These are phyloP conservation scores for Solanum tarapatanum DNA, from an alignment of 257 asterid species.

Conservation along the genomic window DNA sequence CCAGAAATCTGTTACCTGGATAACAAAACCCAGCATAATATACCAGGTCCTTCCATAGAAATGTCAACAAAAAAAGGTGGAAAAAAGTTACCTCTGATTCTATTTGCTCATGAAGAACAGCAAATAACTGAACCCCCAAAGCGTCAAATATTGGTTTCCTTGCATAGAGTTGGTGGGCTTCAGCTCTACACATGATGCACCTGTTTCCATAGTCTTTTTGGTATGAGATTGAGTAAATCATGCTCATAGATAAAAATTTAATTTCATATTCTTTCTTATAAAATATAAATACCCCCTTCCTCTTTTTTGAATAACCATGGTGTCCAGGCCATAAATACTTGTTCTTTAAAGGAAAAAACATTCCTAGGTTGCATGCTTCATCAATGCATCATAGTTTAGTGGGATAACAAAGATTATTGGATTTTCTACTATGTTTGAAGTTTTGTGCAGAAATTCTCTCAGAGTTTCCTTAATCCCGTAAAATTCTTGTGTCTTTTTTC, in stretches of 20 bases:
- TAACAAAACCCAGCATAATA: not conserved
- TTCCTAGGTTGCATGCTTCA: not conserved
- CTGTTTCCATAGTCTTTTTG: constrained; percentile 7
- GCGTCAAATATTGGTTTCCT: constrained; percentile 75
- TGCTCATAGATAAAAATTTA: not conserved
- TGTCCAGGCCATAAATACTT: not conserved
- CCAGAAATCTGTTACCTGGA: constrained; percentile 80
- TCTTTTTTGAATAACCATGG: not conserved
- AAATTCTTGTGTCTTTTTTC: not conserved
- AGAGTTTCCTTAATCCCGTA: not conserved
- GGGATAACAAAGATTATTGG: not conserved
- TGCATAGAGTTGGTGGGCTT: constrained; percentile 77
- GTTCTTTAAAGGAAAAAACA: not conserved
- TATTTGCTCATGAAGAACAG: constrained; percentile 64
- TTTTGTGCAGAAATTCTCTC: not conserved
- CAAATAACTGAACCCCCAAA: constrained; percentile 64
- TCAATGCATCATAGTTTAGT: not conserved
- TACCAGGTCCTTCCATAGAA: not conserved
- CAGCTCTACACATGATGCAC: constrained; percentile 88
- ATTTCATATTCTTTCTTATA: not conserved
- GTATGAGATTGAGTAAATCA: not conserved
- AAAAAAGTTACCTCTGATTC: constrained; percentile 56
- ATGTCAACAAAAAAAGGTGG: not conserved
- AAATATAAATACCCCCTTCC: not conserved
- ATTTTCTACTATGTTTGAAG: not conserved